Conservation (phyloP, 2,329 filamentous ascomycete genomes). For the Ophioceras dolichostomum region DNA sequence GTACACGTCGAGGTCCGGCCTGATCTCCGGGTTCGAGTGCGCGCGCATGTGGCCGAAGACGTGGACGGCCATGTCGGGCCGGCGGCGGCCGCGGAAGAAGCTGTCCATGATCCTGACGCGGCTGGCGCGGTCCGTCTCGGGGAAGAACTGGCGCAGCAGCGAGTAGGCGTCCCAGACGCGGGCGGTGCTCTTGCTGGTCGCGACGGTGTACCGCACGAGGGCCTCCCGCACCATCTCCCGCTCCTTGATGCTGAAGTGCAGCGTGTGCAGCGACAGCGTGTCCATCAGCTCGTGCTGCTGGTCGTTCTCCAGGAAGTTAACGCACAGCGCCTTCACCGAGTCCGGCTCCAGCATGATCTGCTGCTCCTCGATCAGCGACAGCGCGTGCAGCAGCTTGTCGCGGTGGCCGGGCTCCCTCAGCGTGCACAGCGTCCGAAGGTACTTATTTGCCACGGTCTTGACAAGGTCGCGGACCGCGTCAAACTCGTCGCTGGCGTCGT, state of each 20-base stretch:
- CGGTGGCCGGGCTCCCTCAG: constrained; percentile 46
- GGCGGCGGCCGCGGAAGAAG: constrained; percentile 60
- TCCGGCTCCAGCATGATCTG: constrained; percentile 57
- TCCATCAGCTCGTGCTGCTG: constrained; percentile 73
- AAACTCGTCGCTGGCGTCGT: no score
- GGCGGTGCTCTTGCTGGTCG: constrained; percentile 47
- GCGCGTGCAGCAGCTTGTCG: constrained; percentile 58
- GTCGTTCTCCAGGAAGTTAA: constrained; percentile 61
- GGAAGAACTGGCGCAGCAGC: constrained; percentile 52
- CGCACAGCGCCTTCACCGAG: constrained; percentile 62
- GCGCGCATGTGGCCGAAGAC: constrained; percentile 93
- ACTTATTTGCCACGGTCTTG: constrained; percentile 48
- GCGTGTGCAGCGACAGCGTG: constrained; percentile 63
- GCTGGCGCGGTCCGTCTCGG: constrained; percentile 49
- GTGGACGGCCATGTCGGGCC: constrained; percentile 73
- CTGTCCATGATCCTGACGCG: constrained; percentile 66
- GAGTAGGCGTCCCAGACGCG: constrained; percentile 55
- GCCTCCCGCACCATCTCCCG: constrained; percentile 53
- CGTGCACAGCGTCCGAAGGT: constrained; percentile 56
- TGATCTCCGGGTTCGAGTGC: constrained; percentile 47
- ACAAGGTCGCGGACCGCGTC: no score
- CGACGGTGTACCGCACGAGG: constrained; percentile 56
- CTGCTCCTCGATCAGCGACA: constrained; percentile 60
- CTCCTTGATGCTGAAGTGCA: constrained; percentile 58
- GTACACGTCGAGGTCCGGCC: constrained; percentile 66